A percentile compares a stretch with the other conserved stretches of the same genome.
These are phyloP conservation scores for Solanum hybrid DNA, from an alignment of 305 asterid species.

Conservation along the genomic window DNA sequence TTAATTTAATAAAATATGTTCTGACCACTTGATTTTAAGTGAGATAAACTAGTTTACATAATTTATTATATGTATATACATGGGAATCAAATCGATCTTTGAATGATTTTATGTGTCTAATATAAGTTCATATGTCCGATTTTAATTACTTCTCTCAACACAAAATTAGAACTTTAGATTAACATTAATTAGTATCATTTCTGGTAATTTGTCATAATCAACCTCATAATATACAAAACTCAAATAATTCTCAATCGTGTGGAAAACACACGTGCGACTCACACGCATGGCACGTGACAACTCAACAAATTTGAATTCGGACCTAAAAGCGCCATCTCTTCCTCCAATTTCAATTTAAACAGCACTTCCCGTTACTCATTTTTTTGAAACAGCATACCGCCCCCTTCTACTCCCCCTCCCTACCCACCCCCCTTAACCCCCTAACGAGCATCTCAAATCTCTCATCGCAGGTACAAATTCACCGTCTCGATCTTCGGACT, in stretches of 20 bases:
- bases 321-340: slow-evolving; percentile 7
- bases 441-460: slow-evolving; percentile 3
- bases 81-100: neutral
- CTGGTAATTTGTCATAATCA: neutral
- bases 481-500: neutral
- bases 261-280: neutral
- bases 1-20: neutral
- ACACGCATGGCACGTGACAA: slow-evolving; percentile 14
- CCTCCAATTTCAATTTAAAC: neutral
- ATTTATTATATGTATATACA: neutral
- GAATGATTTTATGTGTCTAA: no score
- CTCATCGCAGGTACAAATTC: neutral
- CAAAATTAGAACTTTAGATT: neutral
- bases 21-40: neutral
- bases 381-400: neutral
- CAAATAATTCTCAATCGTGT: neutral
- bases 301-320: slow-evolving; percentile 10
- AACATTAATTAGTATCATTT: neutral
- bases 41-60: neutral
- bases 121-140: no score
- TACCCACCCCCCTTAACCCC: neutral
- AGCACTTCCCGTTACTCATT: slow-evolving; percentile 6
- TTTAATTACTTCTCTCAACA: neutral
- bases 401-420: neutral
- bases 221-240: neutral